Evolutionary conservation across 2,329 filamentous ascomycete species (phyloP), one percentile per base, ranked within the genome.

Genomic region (Penicillium sp.): DNA sequence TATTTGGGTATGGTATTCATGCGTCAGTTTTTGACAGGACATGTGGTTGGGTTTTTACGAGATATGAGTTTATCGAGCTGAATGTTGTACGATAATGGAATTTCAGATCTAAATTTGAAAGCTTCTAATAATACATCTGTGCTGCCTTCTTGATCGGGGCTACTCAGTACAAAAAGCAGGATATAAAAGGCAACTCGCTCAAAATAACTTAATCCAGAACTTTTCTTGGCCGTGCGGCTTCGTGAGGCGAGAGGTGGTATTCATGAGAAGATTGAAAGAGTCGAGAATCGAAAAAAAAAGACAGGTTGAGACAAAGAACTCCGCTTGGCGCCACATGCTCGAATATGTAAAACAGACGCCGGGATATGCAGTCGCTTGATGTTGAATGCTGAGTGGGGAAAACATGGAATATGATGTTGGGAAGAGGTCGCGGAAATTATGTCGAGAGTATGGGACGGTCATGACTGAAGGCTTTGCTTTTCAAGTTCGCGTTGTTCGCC

Each of bases 401-500:
- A 49, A 44, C 44, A 53, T 47, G 50, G 38, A 41, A 58, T n/a
- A 21, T 21, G 27, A 33, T 51, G 50, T 33, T 29, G 29, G 12
- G 21, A 36, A 45, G 1, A 27, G 8, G 13, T 8, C 17, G 17
- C 17, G 45, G 33, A 31, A 58, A 55, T 43, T 17, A 57, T 52
- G 36, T 36, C 21, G 29, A 45, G 12, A 27, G 23, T 54, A 43
- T 35, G 23, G 15, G 53, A 38, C 39, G 8, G 39, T 67, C 53
- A 71, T 23, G 63, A 64, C 55, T 70, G 68, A 36, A 76, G 59
- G 61, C 71, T 71, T 68, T 84, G 81, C 61, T 76, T 71, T 57
- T 81, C 74, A 55, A 85, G 82, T 73, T 90, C 89, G 75, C 87
- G 86, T 79, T 97, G 91, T 81, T 97, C 91, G 56, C 90, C 89